A percentile compares a stretch with the other conserved stretches of the same genome.
Evolutionary conservation across 768 basidiomycete genomes (phyloP).

Genomic region (Pholiota conissans): DNA sequence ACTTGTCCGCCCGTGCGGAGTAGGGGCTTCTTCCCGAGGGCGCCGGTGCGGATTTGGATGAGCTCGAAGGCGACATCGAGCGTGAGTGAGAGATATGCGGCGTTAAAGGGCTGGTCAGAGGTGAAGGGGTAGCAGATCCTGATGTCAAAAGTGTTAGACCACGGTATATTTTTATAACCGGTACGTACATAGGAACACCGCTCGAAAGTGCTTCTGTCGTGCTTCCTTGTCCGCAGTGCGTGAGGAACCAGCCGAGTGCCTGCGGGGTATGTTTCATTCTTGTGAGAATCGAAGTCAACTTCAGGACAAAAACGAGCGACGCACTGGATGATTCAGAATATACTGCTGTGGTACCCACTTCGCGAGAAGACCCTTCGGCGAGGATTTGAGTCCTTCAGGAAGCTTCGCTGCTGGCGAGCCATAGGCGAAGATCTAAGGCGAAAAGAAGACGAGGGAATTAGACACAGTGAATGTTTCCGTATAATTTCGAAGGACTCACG

Average conservation of each 20-base stretch:
- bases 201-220: slow-evolving; percentile 4
- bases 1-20: neutral
- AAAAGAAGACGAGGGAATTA: no score
- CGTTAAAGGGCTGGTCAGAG: slow-evolving; percentile 5
- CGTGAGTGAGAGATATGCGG: slow-evolving; percentile 2
- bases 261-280: neutral
- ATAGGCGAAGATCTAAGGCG: neutral
- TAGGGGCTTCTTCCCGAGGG: slow-evolving; percentile 1
- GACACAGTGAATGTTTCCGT: no score
- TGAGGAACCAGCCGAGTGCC: slow-evolving; percentile 10
- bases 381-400: neutral
- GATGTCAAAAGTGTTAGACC: no score
- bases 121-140: slow-evolving; percentile 12
- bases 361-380: slow-evolving; percentile 1
- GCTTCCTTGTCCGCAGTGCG: slow-evolving; percentile 9
- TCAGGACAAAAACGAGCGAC: neutral
- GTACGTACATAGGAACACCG: slow-evolving; percentile 9
- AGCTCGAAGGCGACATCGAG: slow-evolving; percentile 10
- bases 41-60: slow-evolving; percentile 6
- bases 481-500: no score
- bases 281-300: neutral
- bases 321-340: slow-evolving; percentile 9
- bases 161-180: neutral
- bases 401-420: slow-evolving; percentile 5
- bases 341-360: slow-evolving; percentile 12